A percentile compares a stretch with the other conserved stretches of the same genome.
Conservation (phyloP, 768 basidiomycete species). For the Termitomyces sp. region DNA sequence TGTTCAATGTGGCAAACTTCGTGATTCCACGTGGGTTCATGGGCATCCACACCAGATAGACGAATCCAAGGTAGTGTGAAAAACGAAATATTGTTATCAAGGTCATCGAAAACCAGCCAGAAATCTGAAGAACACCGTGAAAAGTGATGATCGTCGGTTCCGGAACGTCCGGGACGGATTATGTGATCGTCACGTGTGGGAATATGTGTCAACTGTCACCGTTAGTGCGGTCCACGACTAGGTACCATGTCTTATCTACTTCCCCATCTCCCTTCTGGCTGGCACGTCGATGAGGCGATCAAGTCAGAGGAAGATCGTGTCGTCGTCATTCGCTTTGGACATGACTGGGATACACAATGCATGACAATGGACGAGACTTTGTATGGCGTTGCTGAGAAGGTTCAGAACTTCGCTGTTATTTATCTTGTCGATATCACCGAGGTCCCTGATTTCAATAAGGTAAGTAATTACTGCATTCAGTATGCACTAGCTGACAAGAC, state of each 20-base stretch:
- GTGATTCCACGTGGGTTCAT: neutral
- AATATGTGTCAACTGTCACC: too few relatives aligned
- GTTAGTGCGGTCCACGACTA: too few relatives aligned
- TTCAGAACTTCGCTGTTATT: slow-evolving; percentile 98
- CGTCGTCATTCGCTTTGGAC: slow-evolving; percentile 92
- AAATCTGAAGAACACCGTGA: too few relatives aligned
- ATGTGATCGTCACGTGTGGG: too few relatives aligned
- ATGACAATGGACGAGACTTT: slow-evolving; percentile 99
- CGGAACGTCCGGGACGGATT: too few relatives aligned
- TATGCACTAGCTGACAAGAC: neutral
- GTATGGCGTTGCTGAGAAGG: slow-evolving; percentile 88
- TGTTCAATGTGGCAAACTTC: neutral
- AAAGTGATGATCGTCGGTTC: too few relatives aligned
- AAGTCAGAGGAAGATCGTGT: slow-evolving; percentile 96
- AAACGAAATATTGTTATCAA: neutral
- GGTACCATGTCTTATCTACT: slow-evolving; percentile 89
- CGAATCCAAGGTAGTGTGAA: neutral
- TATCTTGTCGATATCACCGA: slow-evolving; percentile 94
- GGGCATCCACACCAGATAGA: too few relatives aligned
- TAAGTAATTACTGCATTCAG: slow-evolving; percentile 28
- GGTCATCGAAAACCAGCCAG: neutral
- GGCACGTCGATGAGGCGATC: slow-evolving; percentile 99
- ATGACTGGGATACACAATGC: slow-evolving; percentile 91
- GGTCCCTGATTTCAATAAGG: slow-evolving; percentile 99
- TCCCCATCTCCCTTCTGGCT: slow-evolving; percentile 85